phyloP scores from a whole-genome alignment of 331 rosid genomes.

The Stylosanthes scabra region DNA sequence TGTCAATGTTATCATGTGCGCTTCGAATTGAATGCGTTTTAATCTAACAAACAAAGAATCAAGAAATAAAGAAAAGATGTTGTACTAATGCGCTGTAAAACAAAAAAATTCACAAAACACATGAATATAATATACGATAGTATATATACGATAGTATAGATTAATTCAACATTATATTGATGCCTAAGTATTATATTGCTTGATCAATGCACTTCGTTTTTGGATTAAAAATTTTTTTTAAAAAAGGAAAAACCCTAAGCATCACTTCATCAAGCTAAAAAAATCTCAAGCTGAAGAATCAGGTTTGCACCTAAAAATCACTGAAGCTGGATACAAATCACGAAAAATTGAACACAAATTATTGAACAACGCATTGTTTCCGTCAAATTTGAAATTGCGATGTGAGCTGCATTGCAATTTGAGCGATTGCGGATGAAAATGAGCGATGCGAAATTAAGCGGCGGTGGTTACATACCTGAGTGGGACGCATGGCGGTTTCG shows the following conservation, averaged over 20 bases:
- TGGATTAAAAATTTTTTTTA: too few species aligned
- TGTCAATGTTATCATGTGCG: conserved; percentile 94
- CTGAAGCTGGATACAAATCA: not conserved
- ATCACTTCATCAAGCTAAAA: conserved; percentile 8
- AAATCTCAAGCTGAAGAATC: conserved; percentile 30
- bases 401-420: too few species aligned
- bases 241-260: conserved; percentile 33
- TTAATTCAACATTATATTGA: too few species aligned
- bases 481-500: conserved; percentile 97
- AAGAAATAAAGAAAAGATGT: too few species aligned
- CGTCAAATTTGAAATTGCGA: not conserved
- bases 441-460: too few species aligned
- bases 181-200: too few species aligned
- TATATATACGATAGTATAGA: too few species aligned
- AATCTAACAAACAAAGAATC: conserved; percentile 48
- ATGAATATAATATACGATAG: too few species aligned
- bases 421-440: not conserved
- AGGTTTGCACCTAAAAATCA: conserved; percentile 1
- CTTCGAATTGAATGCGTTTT: conserved; percentile 90
- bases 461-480: conserved; percentile 60
- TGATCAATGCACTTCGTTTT: too few species aligned
- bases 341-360: conserved; percentile 18
- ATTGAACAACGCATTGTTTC: conserved; percentile 21
- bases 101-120: too few species aligned
- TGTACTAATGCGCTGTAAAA: too few species aligned